These are phyloP conservation scores for Schwanniomyces sp. DNA, from an alignment of 805 yeast genomes.

Conservation along the genomic window DNA sequence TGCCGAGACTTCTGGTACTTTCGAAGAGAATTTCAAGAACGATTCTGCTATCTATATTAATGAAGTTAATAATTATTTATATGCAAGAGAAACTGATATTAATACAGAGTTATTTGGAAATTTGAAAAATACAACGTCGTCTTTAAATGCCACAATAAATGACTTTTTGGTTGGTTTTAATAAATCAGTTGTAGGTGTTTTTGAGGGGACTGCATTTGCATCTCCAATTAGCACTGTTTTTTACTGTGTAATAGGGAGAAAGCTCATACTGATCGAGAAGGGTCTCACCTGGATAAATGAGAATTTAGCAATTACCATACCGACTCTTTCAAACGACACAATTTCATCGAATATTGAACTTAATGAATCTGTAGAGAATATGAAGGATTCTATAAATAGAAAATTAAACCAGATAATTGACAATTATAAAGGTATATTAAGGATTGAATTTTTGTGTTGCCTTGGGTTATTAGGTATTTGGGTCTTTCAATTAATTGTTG, in stretches of 20 bases:
- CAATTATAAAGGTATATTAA: constrained; percentile 33
- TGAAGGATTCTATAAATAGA: constrained; percentile 15
- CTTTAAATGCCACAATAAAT: constrained; percentile 61
- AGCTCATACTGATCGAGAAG: constrained; percentile 59
- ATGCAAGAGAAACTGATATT: constrained; percentile 46
- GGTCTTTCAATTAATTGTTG: constrained; percentile 46
- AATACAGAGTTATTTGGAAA: constrained; percentile 70
- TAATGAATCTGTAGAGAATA: constrained; percentile 1
- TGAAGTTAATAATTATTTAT: constrained; percentile 55
- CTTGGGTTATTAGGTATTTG: constrained; percentile 46
- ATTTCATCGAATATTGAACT: constrained; percentile 4
- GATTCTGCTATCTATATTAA: constrained; percentile 8
- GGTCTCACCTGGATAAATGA: constrained; percentile 81
- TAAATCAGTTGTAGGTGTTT: constrained; percentile 53
- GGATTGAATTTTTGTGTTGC: constrained; percentile 49
- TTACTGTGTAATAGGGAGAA: constrained; percentile 77
- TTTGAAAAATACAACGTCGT: constrained; percentile 54
- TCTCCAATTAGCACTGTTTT: constrained; percentile 65
- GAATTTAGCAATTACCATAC: constrained; percentile 58
- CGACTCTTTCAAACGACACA: constrained; percentile 37
- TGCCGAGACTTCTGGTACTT: not conserved
- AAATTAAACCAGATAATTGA: constrained; percentile 24
- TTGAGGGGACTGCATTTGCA: constrained; percentile 68
- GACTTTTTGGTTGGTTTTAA: constrained; percentile 61
- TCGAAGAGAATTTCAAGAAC: constrained; percentile 3